Conservation (phyloP, 2,329 filamentous ascomycete species). For the Aureobasidium musti region DNA sequence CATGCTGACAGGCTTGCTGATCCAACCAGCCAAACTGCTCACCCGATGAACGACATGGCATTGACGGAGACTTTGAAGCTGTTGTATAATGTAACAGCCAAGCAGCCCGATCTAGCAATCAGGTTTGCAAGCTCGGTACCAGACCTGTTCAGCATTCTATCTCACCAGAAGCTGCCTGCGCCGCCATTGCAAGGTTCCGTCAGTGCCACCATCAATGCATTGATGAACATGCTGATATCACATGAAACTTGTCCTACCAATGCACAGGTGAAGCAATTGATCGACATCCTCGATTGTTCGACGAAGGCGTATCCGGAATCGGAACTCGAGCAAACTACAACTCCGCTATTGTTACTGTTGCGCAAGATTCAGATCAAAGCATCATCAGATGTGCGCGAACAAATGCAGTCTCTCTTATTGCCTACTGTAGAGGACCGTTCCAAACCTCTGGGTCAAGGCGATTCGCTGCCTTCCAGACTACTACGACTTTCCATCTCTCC, state of each 20-base stretch:
- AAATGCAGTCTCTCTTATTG: conserved; percentile 68
- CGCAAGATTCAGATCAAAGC: conserved; percentile 70
- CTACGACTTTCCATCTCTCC: conserved; percentile 77
- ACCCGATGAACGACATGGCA: conserved; percentile 74
- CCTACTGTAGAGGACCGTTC: conserved; percentile 76
- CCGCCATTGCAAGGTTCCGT: conserved; percentile 74
- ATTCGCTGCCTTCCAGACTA: conserved; percentile 72
- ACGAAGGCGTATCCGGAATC: conserved; percentile 63
- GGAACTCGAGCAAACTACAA: conserved; percentile 70
- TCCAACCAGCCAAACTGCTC: conserved; percentile 34
- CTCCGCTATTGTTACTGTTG: conserved; percentile 74
- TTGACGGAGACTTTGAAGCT: conserved; percentile 83
- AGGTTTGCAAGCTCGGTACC: conserved; percentile 69
- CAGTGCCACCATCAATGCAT: conserved; percentile 72
- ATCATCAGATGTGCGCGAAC: conserved; percentile 61
- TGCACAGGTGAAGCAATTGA: conserved; percentile 63
- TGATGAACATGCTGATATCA: conserved; percentile 73
- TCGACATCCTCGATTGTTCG: conserved; percentile 69
- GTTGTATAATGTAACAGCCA: conserved; percentile 83
- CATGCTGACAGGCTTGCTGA: conserved; percentile 51
- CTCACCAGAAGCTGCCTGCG: conserved; percentile 58
- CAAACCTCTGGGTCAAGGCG: conserved; percentile 72
- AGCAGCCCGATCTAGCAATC: conserved; percentile 62
- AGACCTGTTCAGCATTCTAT: conserved; percentile 69
- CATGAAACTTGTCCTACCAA: conserved; percentile 41